Evolutionary conservation across 2,329 filamentous ascomycete species (phyloP).

Genomic region (Seiridium cupressi): DNA sequence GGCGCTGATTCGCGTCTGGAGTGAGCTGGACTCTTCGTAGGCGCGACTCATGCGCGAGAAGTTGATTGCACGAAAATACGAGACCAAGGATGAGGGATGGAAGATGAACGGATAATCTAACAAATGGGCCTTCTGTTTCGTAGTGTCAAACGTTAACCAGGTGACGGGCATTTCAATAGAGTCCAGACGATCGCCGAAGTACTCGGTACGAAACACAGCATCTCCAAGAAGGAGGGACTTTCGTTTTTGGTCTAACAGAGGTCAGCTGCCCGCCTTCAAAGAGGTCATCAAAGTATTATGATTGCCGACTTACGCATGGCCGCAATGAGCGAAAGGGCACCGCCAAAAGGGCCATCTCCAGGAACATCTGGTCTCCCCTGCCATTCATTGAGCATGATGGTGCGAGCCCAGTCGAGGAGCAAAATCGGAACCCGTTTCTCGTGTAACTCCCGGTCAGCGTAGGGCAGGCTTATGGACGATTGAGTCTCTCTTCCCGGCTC

Average conservation of each 20-base stretch:
- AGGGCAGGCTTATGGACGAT: slow-evolving; percentile 46
- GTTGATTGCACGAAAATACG: slow-evolving; percentile 86
- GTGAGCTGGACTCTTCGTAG: slow-evolving; percentile 66
- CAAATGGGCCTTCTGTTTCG: slow-evolving; percentile 67
- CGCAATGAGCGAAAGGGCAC: slow-evolving; percentile 71
- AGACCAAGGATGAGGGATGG: slow-evolving; percentile 66
- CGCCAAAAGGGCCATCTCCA: slow-evolving; percentile 70
- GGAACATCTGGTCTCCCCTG: slow-evolving; percentile 70
- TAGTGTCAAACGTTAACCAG: slow-evolving; percentile 63
- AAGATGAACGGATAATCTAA: slow-evolving; percentile 83
- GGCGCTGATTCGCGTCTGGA: slow-evolving; percentile 54
- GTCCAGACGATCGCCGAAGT: slow-evolving; percentile 75
- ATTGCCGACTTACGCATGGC: slow-evolving; percentile 61
- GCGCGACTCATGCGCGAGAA: slow-evolving; percentile 81
- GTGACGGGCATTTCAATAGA: slow-evolving; percentile 70
- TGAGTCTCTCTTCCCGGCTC: slow-evolving; percentile 43
- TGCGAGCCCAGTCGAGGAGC: slow-evolving; percentile 69
- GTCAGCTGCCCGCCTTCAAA: slow-evolving; percentile 3
- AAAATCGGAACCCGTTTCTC: slow-evolving; percentile 56
- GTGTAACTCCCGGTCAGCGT: slow-evolving; percentile 51
- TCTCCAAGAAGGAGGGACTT: slow-evolving; percentile 64
- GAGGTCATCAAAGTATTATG: neutral
- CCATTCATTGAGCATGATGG: slow-evolving; percentile 78
- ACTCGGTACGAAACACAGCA: slow-evolving; percentile 71
- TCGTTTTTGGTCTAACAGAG: slow-evolving; percentile 54